These are phyloP conservation scores for Diaporthe amygdali DNA, from an alignment of 2,329 filamentous ascomycete species.

Conservation along the genomic window DNA sequence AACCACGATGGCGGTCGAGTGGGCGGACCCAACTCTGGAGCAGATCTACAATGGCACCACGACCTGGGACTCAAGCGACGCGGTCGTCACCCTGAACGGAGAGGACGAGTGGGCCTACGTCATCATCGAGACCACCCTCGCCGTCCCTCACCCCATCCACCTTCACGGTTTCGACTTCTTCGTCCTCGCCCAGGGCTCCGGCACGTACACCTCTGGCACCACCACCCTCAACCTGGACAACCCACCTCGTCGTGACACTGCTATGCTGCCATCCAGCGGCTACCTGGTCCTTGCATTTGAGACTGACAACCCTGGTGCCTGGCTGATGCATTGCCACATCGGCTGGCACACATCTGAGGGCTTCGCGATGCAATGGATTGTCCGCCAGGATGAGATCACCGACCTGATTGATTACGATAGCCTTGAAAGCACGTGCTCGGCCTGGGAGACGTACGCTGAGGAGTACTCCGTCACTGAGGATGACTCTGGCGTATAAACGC, in stretches of 20 bases:
- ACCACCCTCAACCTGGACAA: conserved; percentile 43
- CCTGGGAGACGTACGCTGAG: conserved; percentile 36
- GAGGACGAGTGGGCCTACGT: conserved; percentile 40
- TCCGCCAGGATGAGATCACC: conserved; percentile 37
- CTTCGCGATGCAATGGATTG: conserved; percentile 58
- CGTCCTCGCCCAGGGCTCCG: conserved; percentile 39
- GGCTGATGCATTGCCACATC: conserved; percentile 53
- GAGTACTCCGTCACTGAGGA: conserved; percentile 32
- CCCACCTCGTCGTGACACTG: conserved; percentile 54
- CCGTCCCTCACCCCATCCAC: conserved; percentile 46
- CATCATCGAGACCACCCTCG: conserved; percentile 35
- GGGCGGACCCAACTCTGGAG: conserved; percentile 49
- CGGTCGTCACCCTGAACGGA: conserved; percentile 34
- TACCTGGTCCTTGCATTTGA: conserved; percentile 55
- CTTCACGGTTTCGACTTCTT: conserved; percentile 50
- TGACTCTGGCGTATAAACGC: conserved; percentile 39
- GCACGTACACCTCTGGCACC: conserved; percentile 34
- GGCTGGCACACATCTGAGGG: conserved; percentile 56
- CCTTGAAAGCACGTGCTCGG: conserved; percentile 36
- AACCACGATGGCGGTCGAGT: conserved; percentile 51
- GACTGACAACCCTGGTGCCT: conserved; percentile 57
- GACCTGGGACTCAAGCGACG: conserved; percentile 34
- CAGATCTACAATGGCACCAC: conserved; percentile 34
- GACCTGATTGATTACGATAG: conserved; percentile 28
- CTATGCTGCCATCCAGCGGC: conserved; percentile 48